phyloP scores from a whole-genome alignment of 2,329 filamentous ascomycete species.

The Pseudocercospora pini-densiflorae region DNA sequence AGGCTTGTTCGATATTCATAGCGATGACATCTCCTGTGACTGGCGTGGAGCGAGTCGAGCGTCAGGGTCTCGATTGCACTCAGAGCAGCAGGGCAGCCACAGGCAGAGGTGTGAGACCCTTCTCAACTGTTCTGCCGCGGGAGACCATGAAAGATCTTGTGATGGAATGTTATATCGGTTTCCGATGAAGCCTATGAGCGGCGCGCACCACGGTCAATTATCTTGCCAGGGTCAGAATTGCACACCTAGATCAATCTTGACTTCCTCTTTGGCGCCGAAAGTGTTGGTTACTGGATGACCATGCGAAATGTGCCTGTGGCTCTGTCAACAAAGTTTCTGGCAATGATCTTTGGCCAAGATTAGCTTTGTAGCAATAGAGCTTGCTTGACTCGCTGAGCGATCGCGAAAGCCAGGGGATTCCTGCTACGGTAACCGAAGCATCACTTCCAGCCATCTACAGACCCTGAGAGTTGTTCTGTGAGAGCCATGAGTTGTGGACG shows the following conservation, averaged over 20 bases:
- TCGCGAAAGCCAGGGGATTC: neutral
- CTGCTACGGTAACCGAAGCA: neutral
- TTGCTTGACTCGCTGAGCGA: neutral
- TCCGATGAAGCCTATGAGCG: neutral
- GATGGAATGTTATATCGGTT: neutral
- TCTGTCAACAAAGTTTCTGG: neutral
- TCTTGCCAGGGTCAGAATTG: neutral
- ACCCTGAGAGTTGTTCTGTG: neutral
- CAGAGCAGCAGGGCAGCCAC: neutral
- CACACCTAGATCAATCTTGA: neutral
- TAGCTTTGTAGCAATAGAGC: neutral
- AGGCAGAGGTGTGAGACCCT: neutral
- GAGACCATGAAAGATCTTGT: neutral
- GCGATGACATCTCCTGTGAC: neutral
- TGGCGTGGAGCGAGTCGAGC: neutral
- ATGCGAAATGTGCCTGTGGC: neutral
- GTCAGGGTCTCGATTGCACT: neutral
- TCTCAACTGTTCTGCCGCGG: neutral
- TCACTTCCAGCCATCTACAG: neutral
- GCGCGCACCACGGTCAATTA: neutral
- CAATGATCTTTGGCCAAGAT: neutral
- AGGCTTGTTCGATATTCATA: neutral
- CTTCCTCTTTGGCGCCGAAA: neutral
- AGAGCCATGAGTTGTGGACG: neutral
- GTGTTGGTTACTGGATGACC: neutral